Base-by-base conservation (phyloP, 257 asterid species). In the Nicotiana paniculata region DNA sequence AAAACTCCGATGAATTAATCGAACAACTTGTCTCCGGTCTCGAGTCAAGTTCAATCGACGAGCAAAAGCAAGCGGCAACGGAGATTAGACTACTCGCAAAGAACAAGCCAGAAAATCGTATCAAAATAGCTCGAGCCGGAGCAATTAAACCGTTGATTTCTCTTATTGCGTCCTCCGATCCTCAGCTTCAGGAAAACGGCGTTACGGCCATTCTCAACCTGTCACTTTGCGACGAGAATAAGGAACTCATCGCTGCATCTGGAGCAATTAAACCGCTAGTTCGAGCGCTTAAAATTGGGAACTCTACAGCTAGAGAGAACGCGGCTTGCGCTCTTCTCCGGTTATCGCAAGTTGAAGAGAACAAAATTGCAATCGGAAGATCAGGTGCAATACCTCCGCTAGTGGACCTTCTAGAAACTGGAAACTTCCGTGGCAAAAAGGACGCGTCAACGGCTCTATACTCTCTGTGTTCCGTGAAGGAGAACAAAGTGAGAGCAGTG, bases 381-480 rank as follows among this genome's bases (percentile, higher is more conserved):
- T 90, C 95, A 4, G 98, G 98, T 10, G 99, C 97, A 80, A 89
- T 95, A 46, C 95, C 91, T 46, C 92, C 93, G 78, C 89, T 95
- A 77, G 97, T 94, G 84, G 84, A 81, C 24, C 87, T 95, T 59
- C 87, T 95, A 17, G 98, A 95, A 83, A 81, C 37, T 26, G 98
- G 99, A 2, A 92, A 86, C 21, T 55, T 91, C n/a, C 89, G 97
- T 2, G 99, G 98, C 37, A 92, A 90, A 85, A 93, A 95, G 77
- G 99, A 95, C 8, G 99, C 99, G 26, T 91, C 97, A 46, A 95
- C 97, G 17, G 97, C 99, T 17, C 88, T 96, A 11, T 96, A 94
- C 70, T 89, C 98, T 17, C 88, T 96, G 1, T 96, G 99, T 84
- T 90, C 98, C 11, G 91, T 86, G 59, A 93, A 86, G 88, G 98